Base-by-base conservation (phyloP, 768 basidiomycete species). In the Boletus pseudo-olivaceus region DNA sequence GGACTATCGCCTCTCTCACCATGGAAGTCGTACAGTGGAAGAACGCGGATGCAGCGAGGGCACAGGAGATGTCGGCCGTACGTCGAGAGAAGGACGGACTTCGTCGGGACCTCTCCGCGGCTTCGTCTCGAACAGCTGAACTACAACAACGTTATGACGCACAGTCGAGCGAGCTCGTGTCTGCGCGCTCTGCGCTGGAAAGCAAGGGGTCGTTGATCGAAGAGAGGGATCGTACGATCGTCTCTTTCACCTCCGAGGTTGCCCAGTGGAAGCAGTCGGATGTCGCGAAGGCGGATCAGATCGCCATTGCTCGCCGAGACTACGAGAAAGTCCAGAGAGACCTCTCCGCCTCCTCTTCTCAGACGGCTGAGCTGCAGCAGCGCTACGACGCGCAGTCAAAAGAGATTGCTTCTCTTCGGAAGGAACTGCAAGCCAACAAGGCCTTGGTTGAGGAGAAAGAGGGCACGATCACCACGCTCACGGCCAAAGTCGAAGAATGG, bases 191-290 rank as follows among this genome's bases (percentile, higher is more conserved):
- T 7, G 19, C 50, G 14, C 8, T 57, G n/a, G 10, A 38, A 27
- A 5, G 33, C 20, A 40, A 33, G 20, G 11, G 7, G 41, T 23
- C n/a, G n/a, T 40, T 34, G n/a, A 32, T 55, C 5, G 45, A 41
- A 20, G 54, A 55, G 41, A 48, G 6, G n/a, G 47, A 56, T 23
- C 34, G 27, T 17, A 35, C 26, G 7, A 51, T 56, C 20, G 32
- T 42, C 4, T 44, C 46, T 12, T 9, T 51, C 19, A 34, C 33
- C 3, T 35, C 27, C 8, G 41, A 57, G 17, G 41, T 52, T 17
- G 27, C 7, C 14, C 20, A 20, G 33, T 30, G 38, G 55, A 52
- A 47, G 33, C 43, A 12, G 23, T 20, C 38, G 8, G 54, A 55
- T 40, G 33, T 26, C 23, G 19, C 7, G 2, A 52, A 39, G 23